Conservation (phyloP, 148 eudicot species). For the Polygonum aviculare region DNA sequence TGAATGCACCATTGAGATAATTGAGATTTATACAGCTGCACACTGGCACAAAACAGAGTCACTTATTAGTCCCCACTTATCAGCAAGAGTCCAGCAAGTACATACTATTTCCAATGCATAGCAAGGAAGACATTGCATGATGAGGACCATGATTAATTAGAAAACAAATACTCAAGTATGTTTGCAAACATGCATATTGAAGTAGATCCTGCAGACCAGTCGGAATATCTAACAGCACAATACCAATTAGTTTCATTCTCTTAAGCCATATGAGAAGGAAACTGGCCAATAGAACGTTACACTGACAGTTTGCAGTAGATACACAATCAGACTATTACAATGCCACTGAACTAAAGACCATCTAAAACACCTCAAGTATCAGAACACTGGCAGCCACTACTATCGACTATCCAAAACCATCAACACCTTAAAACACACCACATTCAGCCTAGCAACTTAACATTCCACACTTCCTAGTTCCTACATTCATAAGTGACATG, state of each 20-base stretch:
- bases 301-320: background rate
- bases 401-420: background rate
- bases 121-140: background rate
- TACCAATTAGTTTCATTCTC: background rate
- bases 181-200: background rate
- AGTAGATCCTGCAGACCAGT: background rate
- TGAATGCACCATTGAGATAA: constrained; percentile 40
- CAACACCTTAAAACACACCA: background rate
- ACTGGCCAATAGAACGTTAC: background rate
- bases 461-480: background rate
- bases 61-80: background rate
- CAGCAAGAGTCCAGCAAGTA: background rate
- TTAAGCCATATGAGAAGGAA: background rate
- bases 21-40: constrained; percentile 2
- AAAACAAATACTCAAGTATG: background rate
- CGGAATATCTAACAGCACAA: background rate
- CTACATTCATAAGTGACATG: background rate
- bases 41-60: constrained; percentile 10
- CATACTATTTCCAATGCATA: background rate
- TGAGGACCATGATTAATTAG: background rate
- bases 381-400: background rate
- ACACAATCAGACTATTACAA: background rate
- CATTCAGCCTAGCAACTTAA: background rate
- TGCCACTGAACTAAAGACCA: background rate
- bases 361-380: background rate